Evolutionary conservation across 1,284 basidiomycete species (phyloP), one percentile per base, ranked within the genome.

Genomic region (Stygiomarasmius scandens): DNA sequence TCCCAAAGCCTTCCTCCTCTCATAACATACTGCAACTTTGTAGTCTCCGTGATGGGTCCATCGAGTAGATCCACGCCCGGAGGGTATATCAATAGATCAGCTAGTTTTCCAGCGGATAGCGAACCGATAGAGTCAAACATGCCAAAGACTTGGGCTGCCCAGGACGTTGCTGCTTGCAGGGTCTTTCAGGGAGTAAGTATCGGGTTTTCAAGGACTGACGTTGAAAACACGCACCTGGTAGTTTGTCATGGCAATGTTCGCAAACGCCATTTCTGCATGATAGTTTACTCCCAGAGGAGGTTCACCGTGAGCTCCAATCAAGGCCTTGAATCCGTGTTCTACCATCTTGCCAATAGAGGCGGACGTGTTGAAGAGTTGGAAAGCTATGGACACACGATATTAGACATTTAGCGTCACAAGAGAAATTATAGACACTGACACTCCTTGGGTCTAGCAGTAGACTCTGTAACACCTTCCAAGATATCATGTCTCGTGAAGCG

Each of bases 291-390:
- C 88, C 12, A 89, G 69, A 0, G 89, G 88, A 1, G 83, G 79
- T 68, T 90, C 89, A n/a, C 88, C 88, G 62, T 90, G 88, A 0
- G 88, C 88, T 25, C 88, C 88, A 58, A 90, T 86, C 61, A 87
- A 83, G 1, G 84, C 77, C 24, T 77, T 75, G 20, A 89, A 67
- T n/a, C 80, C 88, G 66, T 70, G 80, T 22, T 78, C 72, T 10
- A 89, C 82, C 84, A 90, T 85, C 64, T 85, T 82, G 1, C 86
- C 84, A 11, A 85, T 77, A 1, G 87, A 87, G 12, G 71, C 71
- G 8, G 89, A 90, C 1, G 85, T 86, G 63, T 90, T 90, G 67
- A 84, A 88, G 2, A 89, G 61, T 3, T 81, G 78, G 55, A 80
- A 85, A 0, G 88, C 89, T 90, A 52, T 49, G 20, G 52, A 20